Conservation (phyloP, 1,284 basidiomycete species). For the Leccinum proximum region DNA sequence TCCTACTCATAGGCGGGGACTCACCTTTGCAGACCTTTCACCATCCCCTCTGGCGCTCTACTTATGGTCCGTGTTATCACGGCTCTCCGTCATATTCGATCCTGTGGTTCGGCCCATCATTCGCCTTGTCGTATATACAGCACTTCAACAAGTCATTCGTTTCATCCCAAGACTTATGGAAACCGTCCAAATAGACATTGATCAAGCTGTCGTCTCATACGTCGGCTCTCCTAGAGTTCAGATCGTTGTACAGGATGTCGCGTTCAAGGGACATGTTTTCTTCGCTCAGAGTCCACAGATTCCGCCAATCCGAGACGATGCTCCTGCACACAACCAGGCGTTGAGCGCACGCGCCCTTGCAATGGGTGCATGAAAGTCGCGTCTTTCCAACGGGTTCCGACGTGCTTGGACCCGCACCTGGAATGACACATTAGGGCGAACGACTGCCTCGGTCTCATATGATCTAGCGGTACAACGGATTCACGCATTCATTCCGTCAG, state of each 20-base stretch:
- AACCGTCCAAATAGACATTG: slow-evolving; percentile 63
- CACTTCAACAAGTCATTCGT: slow-evolving; percentile 55
- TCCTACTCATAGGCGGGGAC: slow-evolving; percentile 37
- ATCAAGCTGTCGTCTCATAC: slow-evolving; percentile 48
- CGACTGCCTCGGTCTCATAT: slow-evolving; percentile 51
- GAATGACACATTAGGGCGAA: slow-evolving; percentile 64
- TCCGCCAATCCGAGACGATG: slow-evolving; percentile 24
- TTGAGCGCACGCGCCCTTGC: slow-evolving; percentile 39
- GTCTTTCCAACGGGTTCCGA: slow-evolving; percentile 54
- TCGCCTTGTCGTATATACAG: slow-evolving; percentile 50
- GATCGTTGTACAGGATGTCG: slow-evolving; percentile 47
- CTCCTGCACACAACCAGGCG: slow-evolving; percentile 21
- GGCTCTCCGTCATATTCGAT: slow-evolving; percentile 46
- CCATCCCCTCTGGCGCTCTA: slow-evolving; percentile 53
- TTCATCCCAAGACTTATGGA: slow-evolving; percentile 64
- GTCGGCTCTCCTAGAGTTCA: slow-evolving; percentile 47
- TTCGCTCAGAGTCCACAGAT: slow-evolving; percentile 48
- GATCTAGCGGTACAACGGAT: slow-evolving; percentile 49
- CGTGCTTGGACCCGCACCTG: slow-evolving; percentile 63
- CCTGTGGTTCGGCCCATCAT: slow-evolving; percentile 59
- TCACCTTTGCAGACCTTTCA: slow-evolving; percentile 49
- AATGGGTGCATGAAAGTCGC: slow-evolving; percentile 58
- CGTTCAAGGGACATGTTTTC: slow-evolving; percentile 49
- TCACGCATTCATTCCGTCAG: slow-evolving; percentile 36
- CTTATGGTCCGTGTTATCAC: slow-evolving; percentile 43